Conservation (phyloP, 805 yeast species). For the Blastobotrys muscicola region DNA sequence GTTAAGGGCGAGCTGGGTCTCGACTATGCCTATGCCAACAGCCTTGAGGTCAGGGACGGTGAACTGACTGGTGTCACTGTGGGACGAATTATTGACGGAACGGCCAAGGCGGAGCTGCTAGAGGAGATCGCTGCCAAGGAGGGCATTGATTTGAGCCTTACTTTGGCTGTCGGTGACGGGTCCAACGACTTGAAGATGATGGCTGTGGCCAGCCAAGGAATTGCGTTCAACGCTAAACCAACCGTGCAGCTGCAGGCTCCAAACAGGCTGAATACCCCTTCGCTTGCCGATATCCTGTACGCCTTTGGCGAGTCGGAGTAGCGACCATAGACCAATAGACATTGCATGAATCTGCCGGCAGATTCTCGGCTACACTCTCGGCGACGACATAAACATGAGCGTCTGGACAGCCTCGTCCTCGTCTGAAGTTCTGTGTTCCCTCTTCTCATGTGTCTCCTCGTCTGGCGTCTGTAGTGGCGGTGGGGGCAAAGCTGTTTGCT, state of each 20-base stretch:
- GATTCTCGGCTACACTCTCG: conserved; percentile 4
- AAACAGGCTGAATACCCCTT: conserved; percentile 61
- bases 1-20: conserved; percentile 58
- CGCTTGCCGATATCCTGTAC: conserved; percentile 67
- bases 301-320: conserved; percentile 49
- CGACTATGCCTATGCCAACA: conserved; percentile 87
- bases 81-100: conserved; percentile 83
- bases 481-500: not conserved
- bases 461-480: not conserved
- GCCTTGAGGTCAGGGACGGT: conserved; percentile 34
- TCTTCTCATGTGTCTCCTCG: not conserved
- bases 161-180: conserved; percentile 92
- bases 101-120: conserved; percentile 66
- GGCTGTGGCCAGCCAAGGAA: conserved; percentile 83
- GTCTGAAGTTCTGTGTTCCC: not conserved
- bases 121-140: conserved; percentile 33
- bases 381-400: conserved; percentile 13
- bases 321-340: conserved; percentile 8
- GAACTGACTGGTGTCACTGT: conserved; percentile 63
- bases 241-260: conserved; percentile 81
- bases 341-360: not conserved
- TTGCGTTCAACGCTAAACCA: conserved; percentile 98
- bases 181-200: conserved; percentile 94
- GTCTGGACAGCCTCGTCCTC: conserved; percentile 15
- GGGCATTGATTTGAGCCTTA: conserved; percentile 27